These are phyloP conservation scores for Monosporascus sp. DNA, from an alignment of 2,329 filamentous ascomycete species.

Conservation along the genomic window DNA sequence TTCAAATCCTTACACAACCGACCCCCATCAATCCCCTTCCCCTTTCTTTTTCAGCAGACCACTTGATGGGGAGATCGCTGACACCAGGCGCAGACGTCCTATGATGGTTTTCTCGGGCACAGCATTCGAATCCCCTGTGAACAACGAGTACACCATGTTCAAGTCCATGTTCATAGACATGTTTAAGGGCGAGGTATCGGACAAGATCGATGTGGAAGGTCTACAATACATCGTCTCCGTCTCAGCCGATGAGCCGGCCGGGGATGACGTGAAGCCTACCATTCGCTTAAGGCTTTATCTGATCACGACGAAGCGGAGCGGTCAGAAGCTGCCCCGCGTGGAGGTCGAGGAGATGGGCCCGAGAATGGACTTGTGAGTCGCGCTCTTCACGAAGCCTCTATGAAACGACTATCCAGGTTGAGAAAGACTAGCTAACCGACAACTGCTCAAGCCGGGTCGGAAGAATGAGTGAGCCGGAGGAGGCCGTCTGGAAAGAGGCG, in stretches of 20 bases:
- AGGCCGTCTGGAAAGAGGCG: conserved; percentile 78
- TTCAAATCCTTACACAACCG: background rate
- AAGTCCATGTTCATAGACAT: conserved; percentile 87
- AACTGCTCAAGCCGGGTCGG: conserved; percentile 54
- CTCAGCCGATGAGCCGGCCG: conserved; percentile 60
- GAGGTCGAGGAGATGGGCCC: conserved; percentile 96
- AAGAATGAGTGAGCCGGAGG: conserved; percentile 71
- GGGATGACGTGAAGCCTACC: conserved; percentile 44
- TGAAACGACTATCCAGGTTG: background rate
- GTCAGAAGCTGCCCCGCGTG: conserved; percentile 80
- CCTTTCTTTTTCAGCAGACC: background rate
- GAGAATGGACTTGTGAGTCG: conserved; percentile 59
- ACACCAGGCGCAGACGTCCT: conserved; percentile 48
- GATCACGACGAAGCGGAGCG: conserved; percentile 78
- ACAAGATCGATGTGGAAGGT: conserved; percentile 90
- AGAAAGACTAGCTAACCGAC: background rate
- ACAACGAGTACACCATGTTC: conserved; percentile 74
- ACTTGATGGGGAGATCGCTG: background rate
- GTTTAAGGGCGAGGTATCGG: conserved; percentile 73
- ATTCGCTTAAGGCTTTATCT: conserved; percentile 76
- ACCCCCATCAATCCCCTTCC: too few species aligned
- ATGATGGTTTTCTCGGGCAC: conserved; percentile 88
- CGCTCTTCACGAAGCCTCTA: background rate
- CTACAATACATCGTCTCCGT: conserved; percentile 86
- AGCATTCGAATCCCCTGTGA: conserved; percentile 75